Evolutionary conservation across 2,329 filamentous ascomycete genomes (phyloP).

Genomic region (Fusarium concolor): DNA sequence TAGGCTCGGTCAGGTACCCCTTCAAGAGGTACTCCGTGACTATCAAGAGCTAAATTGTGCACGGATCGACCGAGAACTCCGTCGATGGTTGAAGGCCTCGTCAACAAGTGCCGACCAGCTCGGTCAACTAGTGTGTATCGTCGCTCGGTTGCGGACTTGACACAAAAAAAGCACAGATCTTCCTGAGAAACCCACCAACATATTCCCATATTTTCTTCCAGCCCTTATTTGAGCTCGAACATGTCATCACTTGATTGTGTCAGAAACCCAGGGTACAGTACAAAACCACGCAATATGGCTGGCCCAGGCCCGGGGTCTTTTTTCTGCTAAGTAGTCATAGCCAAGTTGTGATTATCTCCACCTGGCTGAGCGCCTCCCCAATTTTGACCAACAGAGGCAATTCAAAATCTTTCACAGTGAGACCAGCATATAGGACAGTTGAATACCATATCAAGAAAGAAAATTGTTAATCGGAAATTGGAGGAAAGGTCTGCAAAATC

Average conservation of each 20-base stretch:
- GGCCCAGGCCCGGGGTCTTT: conserved; percentile 33
- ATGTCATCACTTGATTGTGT: conserved; percentile 36
- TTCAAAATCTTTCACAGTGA: conserved; percentile 25
- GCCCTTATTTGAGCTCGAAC: conserved; percentile 2
- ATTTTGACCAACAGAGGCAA: conserved; percentile 2
- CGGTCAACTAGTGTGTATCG: conserved; percentile 17
- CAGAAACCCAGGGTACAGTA: conserved; percentile 11
- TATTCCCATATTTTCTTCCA: conserved; percentile 13
- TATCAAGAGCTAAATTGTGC: conserved; percentile 30
- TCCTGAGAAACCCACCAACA: neutral
- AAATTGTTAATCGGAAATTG: neutral
- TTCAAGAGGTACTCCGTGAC: conserved; percentile 31
- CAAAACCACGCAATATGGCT: conserved; percentile 20
- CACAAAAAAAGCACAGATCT: conserved; percentile 14
- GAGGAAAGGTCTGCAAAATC: neutral
- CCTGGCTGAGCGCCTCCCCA: conserved; percentile 30
- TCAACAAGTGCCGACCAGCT: conserved; percentile 40
- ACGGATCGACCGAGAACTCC: conserved; percentile 34
- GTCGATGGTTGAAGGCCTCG: conserved; percentile 16
- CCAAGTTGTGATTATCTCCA: conserved; percentile 24
- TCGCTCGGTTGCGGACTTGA: conserved; percentile 16
- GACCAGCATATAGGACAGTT: conserved; percentile 6
- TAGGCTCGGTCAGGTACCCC: conserved; percentile 30
- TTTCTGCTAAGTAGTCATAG: conserved; percentile 8
- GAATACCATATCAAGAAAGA: neutral